Evolutionary conservation across 768 basidiomycete genomes (phyloP), one percentile per base, ranked within the genome.

Genomic region (Xerocomellus dryophilus): DNA sequence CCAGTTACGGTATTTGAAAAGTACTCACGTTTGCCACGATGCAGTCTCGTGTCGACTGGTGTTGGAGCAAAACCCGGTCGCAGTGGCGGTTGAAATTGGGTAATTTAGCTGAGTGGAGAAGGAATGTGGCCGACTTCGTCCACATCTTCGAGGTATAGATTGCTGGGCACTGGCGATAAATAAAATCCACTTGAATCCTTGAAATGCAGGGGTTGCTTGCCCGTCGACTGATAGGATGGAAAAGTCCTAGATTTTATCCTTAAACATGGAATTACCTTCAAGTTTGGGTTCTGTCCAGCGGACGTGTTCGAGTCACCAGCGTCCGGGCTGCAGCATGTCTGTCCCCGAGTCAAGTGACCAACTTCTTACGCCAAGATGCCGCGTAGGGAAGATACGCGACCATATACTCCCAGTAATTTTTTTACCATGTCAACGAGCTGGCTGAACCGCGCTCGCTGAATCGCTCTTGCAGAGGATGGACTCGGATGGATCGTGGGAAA

Each of bases 401-500:
- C 29, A 25, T 6, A 25, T 25, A 25, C 7, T 6, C 7, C 6
- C 1, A 29, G 29, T 29, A 29, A 11, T 29, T 29, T 29, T 29
- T 29, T 25, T 25, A 29, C 29, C 29, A 10, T 29, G 29, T 10
- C 29, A 10, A 29, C 29, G 29, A 29, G 29, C 29, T n/a, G n/a
- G n/a, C n/a, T n/a, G n/a, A n/a, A n/a, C n/a, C n/a, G n/a, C n/a
- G n/a, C n/a, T n/a, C n/a, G n/a, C n/a, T n/a, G n/a, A n/a, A n/a
- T n/a, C n/a, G 5, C 25, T 25, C 25, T 25, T 25, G 25, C 25
- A 25, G 25, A 5, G 34, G 42, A 49, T 49, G 61, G 50, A n/a
- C n/a, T n/a, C n/a, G n/a, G n/a, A 43, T 25, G 11, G 56, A 40
- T 32, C 66, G 67, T 68, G 67, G 46, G 70, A 71, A 69, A 53